Conservation (phyloP, 2,329 filamentous ascomycete genomes). For the Byssothecium circinans region DNA sequence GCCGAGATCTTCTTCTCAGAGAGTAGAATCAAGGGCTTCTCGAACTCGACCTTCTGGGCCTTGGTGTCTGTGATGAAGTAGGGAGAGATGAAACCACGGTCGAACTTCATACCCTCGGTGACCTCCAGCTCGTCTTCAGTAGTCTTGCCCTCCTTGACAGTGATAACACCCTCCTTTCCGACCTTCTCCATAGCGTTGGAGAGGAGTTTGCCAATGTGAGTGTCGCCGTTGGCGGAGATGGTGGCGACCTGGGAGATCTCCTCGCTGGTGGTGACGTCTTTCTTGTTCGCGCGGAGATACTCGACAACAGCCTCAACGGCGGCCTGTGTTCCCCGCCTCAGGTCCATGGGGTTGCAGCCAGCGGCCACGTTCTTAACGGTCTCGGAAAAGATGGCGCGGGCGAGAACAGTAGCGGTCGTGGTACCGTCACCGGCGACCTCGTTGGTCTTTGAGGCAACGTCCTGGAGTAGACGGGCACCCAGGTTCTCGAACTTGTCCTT, state of each 20-base stretch:
- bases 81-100: constrained; percentile 96
- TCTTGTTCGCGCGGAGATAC: constrained; percentile 93
- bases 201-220: constrained; percentile 92
- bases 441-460: constrained; percentile 99
- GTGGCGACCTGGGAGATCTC: constrained; percentile 98
- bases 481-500: constrained; percentile 99
- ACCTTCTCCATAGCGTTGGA: constrained; percentile 99
- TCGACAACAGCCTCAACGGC: constrained; percentile 94
- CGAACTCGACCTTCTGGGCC: constrained; percentile 98
- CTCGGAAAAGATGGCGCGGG: constrained; percentile 98
- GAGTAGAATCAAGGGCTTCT: constrained; percentile 97
- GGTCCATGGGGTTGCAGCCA: constrained; percentile 99
- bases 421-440: constrained; percentile 98
- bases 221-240: constrained; percentile 96
- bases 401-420: constrained; percentile 95
- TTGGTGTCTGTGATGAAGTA: constrained; percentile 99
- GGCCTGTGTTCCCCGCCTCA: constrained; percentile 94
- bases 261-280: constrained; percentile 94
- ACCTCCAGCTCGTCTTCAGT: constrained; percentile 97
- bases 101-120: constrained; percentile 99
- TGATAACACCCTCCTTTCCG: constrained; percentile 99
- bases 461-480: constrained; percentile 91
- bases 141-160: constrained; percentile 99
- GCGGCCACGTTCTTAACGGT: constrained; percentile 99
- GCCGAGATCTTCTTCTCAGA: constrained; percentile 99